Evolutionary conservation across 208 protist species (phyloP), one percentile per base, ranked within the genome.

Genomic region (Leishmania braziliensis): DNA sequence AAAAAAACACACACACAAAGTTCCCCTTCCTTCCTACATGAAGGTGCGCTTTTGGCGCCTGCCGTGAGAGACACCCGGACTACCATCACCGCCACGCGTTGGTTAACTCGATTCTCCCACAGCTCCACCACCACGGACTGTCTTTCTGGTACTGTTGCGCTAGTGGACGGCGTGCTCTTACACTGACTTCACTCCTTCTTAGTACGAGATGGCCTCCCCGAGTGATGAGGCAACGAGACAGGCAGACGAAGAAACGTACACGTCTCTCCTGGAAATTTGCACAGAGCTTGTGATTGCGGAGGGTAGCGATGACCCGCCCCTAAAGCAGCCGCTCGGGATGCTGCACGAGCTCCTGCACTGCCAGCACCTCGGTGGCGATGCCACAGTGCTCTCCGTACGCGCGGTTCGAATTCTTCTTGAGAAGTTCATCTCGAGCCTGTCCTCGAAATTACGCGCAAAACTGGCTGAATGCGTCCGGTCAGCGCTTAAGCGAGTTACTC

Each of bases 351-450:
- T 90, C 43, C 58, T 85, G 36, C 81, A 66, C 51, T 87, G 76
- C 26, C 80, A 62, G 29, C 43, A 62, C 51, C 85, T 78, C 33
- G 76, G 90, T 73, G 95, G 95, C 33, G 93, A 97, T 82, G 86
- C 95, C 14, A 82, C 86, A 16, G 92, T 95, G 9, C 90, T 97
- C 84, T 90, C 88, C 3, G 82, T 90, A 1, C 89, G 95, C 4
- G 91, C 92, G 0, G 63, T 95, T 29, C 89, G 86, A 18, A 87
- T 95, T 43, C 29, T 97, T 6, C 85, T 97, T 5, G 92, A 96
- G 62, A 95, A 93, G 80, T 95, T 93, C 51, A 72, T 72, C 3
- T 74, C 81, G 5, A 75, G 14, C 6, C 71, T 86, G 26, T 48
- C 54, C 23, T 62, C 56, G 0, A 83, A 82, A 71, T 50, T 58